phyloP scores from a whole-genome alignment of 352 stramenopile species.

The Thraustochytrium sp. region DNA sequence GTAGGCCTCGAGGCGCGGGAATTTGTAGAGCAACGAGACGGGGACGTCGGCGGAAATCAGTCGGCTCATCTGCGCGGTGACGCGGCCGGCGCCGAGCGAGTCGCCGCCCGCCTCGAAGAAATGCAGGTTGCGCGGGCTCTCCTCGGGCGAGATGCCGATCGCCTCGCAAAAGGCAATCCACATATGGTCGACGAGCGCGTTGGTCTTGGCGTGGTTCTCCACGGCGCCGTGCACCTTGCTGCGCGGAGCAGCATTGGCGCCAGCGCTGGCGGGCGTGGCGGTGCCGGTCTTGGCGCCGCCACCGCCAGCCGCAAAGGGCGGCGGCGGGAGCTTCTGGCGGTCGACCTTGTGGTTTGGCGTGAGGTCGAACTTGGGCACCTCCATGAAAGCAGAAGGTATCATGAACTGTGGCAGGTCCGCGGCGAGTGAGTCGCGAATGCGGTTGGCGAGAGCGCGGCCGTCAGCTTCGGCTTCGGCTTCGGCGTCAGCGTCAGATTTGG shows the following conservation, averaged over 20 bases:
- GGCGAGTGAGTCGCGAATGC: background rate
- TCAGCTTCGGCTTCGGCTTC: no score
- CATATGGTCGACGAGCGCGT: background rate
- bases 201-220: no score
- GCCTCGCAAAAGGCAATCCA: background rate
- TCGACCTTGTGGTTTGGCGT: conserved; percentile 69
- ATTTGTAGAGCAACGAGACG: conserved; percentile 27
- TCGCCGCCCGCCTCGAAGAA: conserved; percentile 39
- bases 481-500: no score
- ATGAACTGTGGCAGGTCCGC: conserved; percentile 61
- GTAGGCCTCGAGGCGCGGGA: background rate
- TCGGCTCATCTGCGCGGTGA: conserved; percentile 32
- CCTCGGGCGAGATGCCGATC: background rate
- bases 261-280: background rate
- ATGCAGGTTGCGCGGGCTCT: background rate
- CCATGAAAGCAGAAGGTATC: conserved; percentile 58
- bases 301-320: background rate
- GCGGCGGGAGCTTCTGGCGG: conserved; percentile 51
- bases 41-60: conserved; percentile 8
- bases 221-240: background rate
- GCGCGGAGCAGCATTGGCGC: background rate
- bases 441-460: background rate
- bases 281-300: background rate
- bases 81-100: background rate
- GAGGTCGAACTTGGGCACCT: conserved; percentile 57